Base-by-base conservation (phyloP, 768 basidiomycete genomes). In the Leccinum boreale region DNA sequence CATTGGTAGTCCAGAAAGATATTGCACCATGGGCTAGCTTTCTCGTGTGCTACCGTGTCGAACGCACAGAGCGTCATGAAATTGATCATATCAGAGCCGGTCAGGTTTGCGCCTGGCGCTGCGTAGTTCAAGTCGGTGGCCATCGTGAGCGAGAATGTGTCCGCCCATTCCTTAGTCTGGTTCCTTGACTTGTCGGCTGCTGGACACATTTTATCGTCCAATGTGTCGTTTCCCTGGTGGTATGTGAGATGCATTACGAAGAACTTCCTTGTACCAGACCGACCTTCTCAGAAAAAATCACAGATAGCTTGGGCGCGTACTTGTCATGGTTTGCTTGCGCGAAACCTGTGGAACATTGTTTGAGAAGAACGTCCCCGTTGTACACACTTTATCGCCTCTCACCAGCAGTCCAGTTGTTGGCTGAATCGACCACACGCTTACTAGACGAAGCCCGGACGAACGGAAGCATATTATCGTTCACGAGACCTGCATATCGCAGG, bases 61-160 rank as follows among this genome's bases (percentile, higher is more conserved):
- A 93, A 91, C 0, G 89, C 78, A 65, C 92, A 94, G 51, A 94
- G 76, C 1, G 83, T 77, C 67, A 91, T 82, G 48, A 94, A 72
- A 53, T 74, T 79, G 42, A 79, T 76, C 0, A 84, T 74, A 64
- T 94, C 87, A 2, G 58, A 56, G 12, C 78, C 61, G 0, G 73
- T 77, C 44, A 94, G 67, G 35, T 83, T 78, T 2, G 86, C 84
- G 15, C 87, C 87, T 0, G 83, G 84, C 0, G 87, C 85, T 36
- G 74, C 77, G 4, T 65, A 31, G 63, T 90, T 89, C 51, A 92
- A 74, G 26, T 84, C 80, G 2, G 72, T 69, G 0, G 79, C 81
- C 48, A 89, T 83, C 0, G 79, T 66, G 1, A 80, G 73, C 0
- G 81, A 80, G 61, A 81, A 91, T 19, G 76, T 73, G 4, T 73